Evolutionary conservation across 2,329 filamentous ascomycete species (phyloP), one percentile per base, ranked within the genome.

Genomic region (Decorospora gaudefroyi): DNA sequence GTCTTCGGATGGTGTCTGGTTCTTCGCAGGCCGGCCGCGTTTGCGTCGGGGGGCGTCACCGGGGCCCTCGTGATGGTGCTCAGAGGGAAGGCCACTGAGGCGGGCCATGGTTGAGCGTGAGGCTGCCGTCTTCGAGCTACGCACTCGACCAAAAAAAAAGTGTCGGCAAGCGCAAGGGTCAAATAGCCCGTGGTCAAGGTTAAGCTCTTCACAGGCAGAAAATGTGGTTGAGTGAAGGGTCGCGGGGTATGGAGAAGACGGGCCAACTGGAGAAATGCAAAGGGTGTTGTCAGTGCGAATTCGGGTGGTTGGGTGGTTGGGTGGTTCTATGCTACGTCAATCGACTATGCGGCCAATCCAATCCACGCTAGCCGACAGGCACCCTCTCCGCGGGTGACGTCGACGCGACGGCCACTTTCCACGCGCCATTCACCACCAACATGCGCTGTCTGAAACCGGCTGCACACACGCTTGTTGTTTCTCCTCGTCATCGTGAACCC

Each of bases 11-110:
- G 54, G 47, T 6, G 55, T 48, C 31, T 50, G 49, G 51, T 48
- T 53, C 57, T 64, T 67, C 13, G 51, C 48, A 3, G 55, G 55
- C 35, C 67, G 65, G 42, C 61, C 57, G 40, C 59, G 59, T 39
- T 61, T 60, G 43, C 65, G 65, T 33, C 62, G 63, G 6, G 64
- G 58, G 28, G 62, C 57, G 42, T 69, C 65, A 7, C 62, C 66
- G 15, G 66, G 65, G 18, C 65, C 66, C 34, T 64, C 57, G 45
- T 63, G 59, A 45, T 69, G 67, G 55, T 67, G 66, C 53, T 68
- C 65, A 23, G 65, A 66, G 30, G 64, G 60, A 6, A 67, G 59
- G 37, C 65, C 63, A 46, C 59, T 64, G 32, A 67, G 55, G 30
- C 64, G 64, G 47, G 65, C 67, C 65, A 69, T 69, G 49, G 36